Evolutionary conservation across 2,329 filamentous ascomycete species (phyloP).

Genomic region (Sporothrix brunneoviolacea): DNA sequence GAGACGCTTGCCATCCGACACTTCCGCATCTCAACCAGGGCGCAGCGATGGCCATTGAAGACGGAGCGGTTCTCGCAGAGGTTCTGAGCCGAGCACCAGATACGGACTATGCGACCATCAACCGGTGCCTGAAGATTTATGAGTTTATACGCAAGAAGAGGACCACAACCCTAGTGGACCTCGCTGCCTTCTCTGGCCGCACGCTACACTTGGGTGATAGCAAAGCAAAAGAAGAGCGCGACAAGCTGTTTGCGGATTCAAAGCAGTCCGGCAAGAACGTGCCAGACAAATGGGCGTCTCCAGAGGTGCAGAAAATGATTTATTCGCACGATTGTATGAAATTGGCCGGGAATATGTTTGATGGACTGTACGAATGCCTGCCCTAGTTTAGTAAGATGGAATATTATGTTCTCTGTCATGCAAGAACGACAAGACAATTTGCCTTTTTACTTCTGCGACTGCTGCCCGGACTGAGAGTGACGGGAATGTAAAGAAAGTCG

Average conservation of each 20-base stretch:
- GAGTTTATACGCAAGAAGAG: conserved; percentile 50
- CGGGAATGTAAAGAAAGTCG: too few relatives aligned
- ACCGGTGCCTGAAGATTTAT: conserved; percentile 46
- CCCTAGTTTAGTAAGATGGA: too few relatives aligned
- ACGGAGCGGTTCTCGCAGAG: conserved; percentile 54
- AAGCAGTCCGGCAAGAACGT: conserved; percentile 40
- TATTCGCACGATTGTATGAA: conserved; percentile 57
- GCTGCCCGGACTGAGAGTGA: too few relatives aligned
- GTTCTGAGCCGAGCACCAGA: conserved; percentile 35
- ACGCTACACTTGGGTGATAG: conserved; percentile 52
- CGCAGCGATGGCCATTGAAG: conserved; percentile 61
- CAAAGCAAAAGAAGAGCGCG: conserved; percentile 51
- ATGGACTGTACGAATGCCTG: conserved; percentile 33
- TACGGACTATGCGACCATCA: conserved; percentile 28
- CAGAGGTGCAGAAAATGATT: conserved; percentile 60
- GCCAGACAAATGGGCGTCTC: conserved; percentile 65
- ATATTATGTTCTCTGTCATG: too few relatives aligned
- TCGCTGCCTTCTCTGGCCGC: conserved; percentile 46
- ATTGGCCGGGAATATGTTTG: conserved; percentile 47
- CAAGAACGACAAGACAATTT: too few relatives aligned
- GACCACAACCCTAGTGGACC: conserved; percentile 44
- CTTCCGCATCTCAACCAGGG: conserved; percentile 62
- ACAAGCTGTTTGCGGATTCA: conserved; percentile 47
- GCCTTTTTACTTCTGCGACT: too few relatives aligned
- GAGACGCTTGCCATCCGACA: conserved; percentile 61